phyloP scores from a whole-genome alignment of 129 eudicot species.

The Lactuca sativa region DNA sequence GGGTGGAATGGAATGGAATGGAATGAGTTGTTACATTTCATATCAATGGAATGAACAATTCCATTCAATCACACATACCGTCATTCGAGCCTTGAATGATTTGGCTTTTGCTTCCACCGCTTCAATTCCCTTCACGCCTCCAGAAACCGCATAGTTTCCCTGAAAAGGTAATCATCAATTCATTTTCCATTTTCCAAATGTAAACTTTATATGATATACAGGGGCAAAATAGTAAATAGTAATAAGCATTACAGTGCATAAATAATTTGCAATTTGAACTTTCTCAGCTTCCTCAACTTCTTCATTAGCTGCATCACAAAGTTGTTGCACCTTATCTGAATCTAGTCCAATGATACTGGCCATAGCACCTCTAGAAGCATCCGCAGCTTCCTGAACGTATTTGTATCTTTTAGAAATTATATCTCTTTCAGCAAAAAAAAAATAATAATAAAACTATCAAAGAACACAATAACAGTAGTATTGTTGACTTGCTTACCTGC shows the following conservation, averaged over 20 bases:
- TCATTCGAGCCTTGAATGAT: conserved; percentile 96
- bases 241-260: conserved; percentile 61
- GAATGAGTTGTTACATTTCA: background rate
- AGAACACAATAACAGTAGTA: background rate
- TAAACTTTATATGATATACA: background rate
- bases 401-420: background rate
- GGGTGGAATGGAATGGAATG: background rate
- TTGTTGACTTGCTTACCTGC: conserved; percentile 54
- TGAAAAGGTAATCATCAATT: conserved; percentile 14
- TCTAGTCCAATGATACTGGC: conserved; percentile 93
- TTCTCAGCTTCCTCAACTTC: conserved; percentile 79
- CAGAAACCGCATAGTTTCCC: conserved; percentile 98
- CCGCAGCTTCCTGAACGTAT: conserved; percentile 72
- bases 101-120: conserved; percentile 95
- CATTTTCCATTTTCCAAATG: too few relatives aligned
- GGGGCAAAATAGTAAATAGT: conserved; percentile 1
- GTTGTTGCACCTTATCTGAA: conserved; percentile 77
- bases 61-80: conserved; percentile 41
- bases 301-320: conserved; percentile 96
- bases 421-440: background rate
- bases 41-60: too few relatives aligned
- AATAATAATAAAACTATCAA: background rate
- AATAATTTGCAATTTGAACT: conserved; percentile 95
- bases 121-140: conserved; percentile 94
- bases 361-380: conserved; percentile 98